Base-by-base conservation (phyloP, 176 grass and related monocot genomes). In the Juncus inflexus region DNA sequence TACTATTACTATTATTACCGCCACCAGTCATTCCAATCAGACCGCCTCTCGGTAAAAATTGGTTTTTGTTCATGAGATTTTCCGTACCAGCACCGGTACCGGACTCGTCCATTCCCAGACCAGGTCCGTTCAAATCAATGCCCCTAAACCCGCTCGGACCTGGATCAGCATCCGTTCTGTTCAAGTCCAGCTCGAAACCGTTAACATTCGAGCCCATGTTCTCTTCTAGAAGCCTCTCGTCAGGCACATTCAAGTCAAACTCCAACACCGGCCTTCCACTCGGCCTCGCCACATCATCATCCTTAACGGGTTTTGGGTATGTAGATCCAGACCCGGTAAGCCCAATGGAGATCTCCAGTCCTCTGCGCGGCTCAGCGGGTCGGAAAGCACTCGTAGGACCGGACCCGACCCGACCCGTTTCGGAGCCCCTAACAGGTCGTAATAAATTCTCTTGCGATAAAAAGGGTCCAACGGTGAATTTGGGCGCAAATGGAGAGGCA, bases 371-470 rank as follows among this genome's bases (percentile, higher is more conserved):
- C 75, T 95, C 90, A 6, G 90, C 90, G 55, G 82, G 90, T 15
- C 90, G 90, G 79, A 95, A 95, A 74, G 90, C 90, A 56, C 90
- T 95, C 37, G 90, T 95, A 40, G 90, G 82, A 55, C 85, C 90
- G 5, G 90, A 95, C 13, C 90, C 90, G 79, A 88, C 89, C 90
- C 90, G 89, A 13, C 90, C 85, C 38, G 69, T 74, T 69, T 95
- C 90, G 35, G 74, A 66, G 60, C 83, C 85, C 53, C 52, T 78
- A 47, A 47, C 43, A 2, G 43, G 43, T 76, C 79, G 77, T 60
- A 89, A 68, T 43, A 95, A 78, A 62, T 83, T 86, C 43, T 95
- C 90, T 47, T 75, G 85, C 9, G 90, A 86, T 38, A 95, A 79
- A 78, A 95, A 95, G 15, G 85, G 85, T 39, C 90, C 85, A 13